Conservation (phyloP, 345 rosid genomes). For the Eucalyptus camaldulensis region DNA sequence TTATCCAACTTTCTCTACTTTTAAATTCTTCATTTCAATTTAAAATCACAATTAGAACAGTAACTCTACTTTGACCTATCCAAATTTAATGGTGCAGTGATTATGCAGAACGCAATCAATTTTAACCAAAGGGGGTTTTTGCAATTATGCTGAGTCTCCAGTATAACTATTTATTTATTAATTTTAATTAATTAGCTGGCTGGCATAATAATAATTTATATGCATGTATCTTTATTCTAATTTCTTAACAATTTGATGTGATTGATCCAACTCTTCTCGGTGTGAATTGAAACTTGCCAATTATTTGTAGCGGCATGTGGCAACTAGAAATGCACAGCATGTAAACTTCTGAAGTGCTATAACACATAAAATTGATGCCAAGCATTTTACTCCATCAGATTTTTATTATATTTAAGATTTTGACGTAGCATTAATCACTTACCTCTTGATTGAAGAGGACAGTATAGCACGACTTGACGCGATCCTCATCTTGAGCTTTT, state of each 20-base stretch:
- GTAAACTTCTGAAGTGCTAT: neutral
- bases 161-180: too few species aligned
- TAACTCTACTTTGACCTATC: neutral
- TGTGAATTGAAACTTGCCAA: neutral
- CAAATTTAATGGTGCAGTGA: neutral
- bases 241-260: neutral
- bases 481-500: fast-evolving
- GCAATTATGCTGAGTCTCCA: fast-evolving
- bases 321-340: neutral
- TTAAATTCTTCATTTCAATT: neutral
- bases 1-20: neutral
- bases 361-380: neutral
- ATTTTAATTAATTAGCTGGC: neutral
- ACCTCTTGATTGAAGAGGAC: neutral
- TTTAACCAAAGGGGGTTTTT: neutral
- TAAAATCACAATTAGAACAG: neutral
- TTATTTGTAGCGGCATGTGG: neutral
- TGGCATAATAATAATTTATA: neutral
- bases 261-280: neutral
- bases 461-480: fast-evolving
- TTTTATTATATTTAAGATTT: neutral
- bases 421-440: fast-evolving
- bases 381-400: neutral
- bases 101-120: neutral
- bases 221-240: neutral